Evolutionary conservation across 2,329 filamentous ascomycete species (phyloP), one percentile per base, ranked within the genome.

Genomic region (Aspergillus carbonarius): DNA sequence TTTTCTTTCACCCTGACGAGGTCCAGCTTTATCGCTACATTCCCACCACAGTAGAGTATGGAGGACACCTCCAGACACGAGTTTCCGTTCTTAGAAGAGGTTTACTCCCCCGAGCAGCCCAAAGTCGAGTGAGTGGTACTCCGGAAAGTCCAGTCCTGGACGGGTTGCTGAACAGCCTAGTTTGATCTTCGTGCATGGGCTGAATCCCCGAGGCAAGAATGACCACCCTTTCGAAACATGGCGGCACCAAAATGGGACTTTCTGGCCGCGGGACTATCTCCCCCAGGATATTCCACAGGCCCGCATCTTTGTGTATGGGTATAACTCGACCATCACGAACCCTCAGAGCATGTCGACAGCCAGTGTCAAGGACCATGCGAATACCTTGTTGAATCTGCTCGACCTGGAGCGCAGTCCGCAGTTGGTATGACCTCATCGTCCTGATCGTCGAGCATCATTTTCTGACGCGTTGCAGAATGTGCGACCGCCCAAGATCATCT

Each of bases 301-400:
- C 4, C 65, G 71, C 0, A 55, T 73, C 27, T 71, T 73, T 37
- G 63, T 71, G 5, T 73, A 72, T 50, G 71, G 71, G 4, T 73
- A 73, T 47, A 73, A 74, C 40, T 68, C 69, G 1, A 71, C 63
- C 25, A 66, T 72, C 39, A 69, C 70, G 1, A 66, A 70, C 15
- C 61, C 71, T 1, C 69, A 72, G 47, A 63, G 66, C 3, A 72
- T 73, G 71, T 73, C 72, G 1, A 73, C 68, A 0, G 70, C 70
- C 9, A 68, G 69, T 44, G 69, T 74, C 52, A 71, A 71, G 17
- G 72, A 73, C 27, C 72, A 73, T 64, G 71, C 72, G 2, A 72
- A 74, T 60, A 72, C 69, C 0, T 40, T 73, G 39, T 42, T 74
- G 61, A 73, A 73, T 42, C 34, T 72, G 39, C 39, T 72, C 15